phyloP scores from a whole-genome alignment of 176 grass and related monocot species.

The Rhynchospora tenuis region DNA sequence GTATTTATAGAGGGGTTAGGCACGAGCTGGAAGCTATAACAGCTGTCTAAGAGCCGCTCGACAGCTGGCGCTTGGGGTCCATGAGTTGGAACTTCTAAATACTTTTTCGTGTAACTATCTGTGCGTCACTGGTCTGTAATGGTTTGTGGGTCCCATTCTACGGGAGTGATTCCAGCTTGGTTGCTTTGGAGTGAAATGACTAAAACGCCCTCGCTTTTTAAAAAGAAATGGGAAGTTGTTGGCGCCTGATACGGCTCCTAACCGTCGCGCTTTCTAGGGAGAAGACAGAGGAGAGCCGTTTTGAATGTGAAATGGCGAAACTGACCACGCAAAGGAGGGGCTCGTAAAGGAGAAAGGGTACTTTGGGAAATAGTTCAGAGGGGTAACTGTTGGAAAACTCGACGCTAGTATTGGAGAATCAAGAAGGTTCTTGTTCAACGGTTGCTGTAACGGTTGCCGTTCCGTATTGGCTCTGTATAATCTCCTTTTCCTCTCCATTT shows the following conservation, averaged over 20 bases:
- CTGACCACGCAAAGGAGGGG: not conserved
- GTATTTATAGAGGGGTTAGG: conserved; percentile 23
- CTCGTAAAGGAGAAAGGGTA: not conserved
- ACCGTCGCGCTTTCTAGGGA: not conserved
- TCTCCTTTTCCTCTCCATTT: not conserved
- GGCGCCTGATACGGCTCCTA: conserved; percentile 10
- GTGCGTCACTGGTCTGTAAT: not conserved
- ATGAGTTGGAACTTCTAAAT: not conserved
- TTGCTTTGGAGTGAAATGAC: not conserved
- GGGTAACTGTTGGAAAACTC: not conserved
- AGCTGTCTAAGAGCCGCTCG: not conserved
- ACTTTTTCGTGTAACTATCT: not conserved
- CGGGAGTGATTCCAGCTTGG: not conserved
- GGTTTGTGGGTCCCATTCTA: not conserved
- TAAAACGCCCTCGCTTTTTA: not conserved
- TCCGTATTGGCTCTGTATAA: not conserved
- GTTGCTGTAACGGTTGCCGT: not conserved
- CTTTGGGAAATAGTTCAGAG: not conserved
- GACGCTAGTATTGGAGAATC: not conserved
- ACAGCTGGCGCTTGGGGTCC: conserved; percentile 19
- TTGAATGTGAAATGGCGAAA: not conserved
- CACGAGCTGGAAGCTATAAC: not conserved
- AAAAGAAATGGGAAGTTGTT: not conserved
- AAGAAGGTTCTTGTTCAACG: not conserved
- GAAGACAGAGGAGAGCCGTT: not conserved